Evolutionary conservation across 495 filamentous ascomycete genomes (phyloP), one percentile per base, ranked within the genome.

Genomic region (Penicillium coffeae): DNA sequence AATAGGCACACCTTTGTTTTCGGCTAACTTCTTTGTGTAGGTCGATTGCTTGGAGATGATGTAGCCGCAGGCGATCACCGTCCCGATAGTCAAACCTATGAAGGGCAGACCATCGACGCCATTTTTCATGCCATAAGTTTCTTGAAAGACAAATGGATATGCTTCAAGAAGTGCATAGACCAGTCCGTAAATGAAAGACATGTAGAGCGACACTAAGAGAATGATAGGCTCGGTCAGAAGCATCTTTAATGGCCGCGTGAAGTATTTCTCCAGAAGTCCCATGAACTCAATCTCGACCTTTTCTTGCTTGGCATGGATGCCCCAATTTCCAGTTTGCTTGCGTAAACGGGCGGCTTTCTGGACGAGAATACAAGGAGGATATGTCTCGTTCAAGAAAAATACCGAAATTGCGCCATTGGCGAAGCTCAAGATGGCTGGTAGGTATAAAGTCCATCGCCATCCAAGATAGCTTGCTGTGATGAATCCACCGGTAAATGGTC

Each of bases 391-490:
- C 3, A 71, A 38, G 27, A 66, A 66, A 10, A 64, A 13, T 5
- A 69, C 1, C 8, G 64, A 61, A 8, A 72, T 14, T 1, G 52
- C 15, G 0, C 62, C 63, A 18, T 55, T 59, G 0, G 43, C 35
- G 8, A 72, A 58, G 19, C 63, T 60, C 45, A 75, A 44, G 16
- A 76, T 69, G 0, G 71, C 53, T 0, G 72, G 62, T 15, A 76
- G 66, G 21, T 72, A 76, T 25, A 71, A 60, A 5, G 64, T 76
- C 74, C 74, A 78, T 8, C 74, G 51, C 74, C 74, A 78, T 3
- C 74, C 73, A 2, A 78, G 59, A 6, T 59, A 51, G 21, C 59
- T 70, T 2, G 52, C 56, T 6, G 53, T 62, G 7, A 72, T 66
- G 36, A 71, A 74, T 0, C 78, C 78, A 2, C 75, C 70, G 2